phyloP scores from a whole-genome alignment of 345 rosid genomes.

The Adansonia digitata region DNA sequence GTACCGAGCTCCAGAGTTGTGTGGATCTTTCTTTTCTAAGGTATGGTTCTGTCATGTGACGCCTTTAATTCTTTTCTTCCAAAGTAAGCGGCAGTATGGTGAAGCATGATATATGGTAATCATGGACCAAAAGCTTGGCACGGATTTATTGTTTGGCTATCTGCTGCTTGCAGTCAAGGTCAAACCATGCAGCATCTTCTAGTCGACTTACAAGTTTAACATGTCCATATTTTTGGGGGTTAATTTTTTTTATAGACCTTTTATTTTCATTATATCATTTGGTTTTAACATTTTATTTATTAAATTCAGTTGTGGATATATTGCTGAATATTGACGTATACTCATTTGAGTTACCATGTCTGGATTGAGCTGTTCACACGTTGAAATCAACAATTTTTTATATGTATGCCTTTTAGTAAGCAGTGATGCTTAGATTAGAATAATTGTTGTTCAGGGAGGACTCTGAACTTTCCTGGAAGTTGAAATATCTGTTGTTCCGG shows the following conservation, averaged over 20 bases:
- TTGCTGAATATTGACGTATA: background rate
- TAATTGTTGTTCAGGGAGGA: conserved; percentile 99
- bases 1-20: conserved; percentile 98
- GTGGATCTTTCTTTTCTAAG: conserved; percentile 98
- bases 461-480: conserved; percentile 98
- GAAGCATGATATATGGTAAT: conserved; percentile 8
- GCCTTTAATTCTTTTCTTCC: background rate
- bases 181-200: background rate
- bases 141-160: background rate
- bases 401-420: conserved; percentile 47
- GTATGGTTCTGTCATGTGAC: conserved; percentile 32
- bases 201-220: background rate
- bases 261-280: background rate
- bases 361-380: conserved; percentile 3
- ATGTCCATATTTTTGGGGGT: background rate
- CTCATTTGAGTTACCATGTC: background rate
- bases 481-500: conserved; percentile 88
- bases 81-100: conserved; percentile 7
- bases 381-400: conserved; percentile 15
- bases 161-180: background rate
- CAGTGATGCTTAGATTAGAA: conserved; percentile 79
- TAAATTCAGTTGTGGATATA: background rate
- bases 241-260: background rate
- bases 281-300: background rate
- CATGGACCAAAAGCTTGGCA: conserved; percentile 9